Percentiles rank a stretch among this genome's conserved stretches.
Evolutionary conservation across 148 eudicot species (phyloP).

Genomic region (Amaranthus cruentus): DNA sequence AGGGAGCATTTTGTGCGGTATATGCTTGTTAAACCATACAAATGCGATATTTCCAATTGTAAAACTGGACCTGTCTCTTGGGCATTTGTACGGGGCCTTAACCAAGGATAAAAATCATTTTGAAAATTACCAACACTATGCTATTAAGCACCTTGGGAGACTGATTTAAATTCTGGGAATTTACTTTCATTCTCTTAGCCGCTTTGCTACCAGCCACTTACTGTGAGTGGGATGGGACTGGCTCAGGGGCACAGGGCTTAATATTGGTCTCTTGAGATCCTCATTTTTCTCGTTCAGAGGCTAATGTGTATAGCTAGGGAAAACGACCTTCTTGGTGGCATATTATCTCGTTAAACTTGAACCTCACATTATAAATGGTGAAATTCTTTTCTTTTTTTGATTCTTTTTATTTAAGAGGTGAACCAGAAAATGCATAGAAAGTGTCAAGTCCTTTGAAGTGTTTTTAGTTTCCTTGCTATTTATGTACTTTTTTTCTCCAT

Average conservation of each 20-base stretch:
- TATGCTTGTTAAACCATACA: too few species aligned
- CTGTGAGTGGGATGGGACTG: background rate
- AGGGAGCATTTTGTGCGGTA: too few species aligned
- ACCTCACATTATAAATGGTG: background rate
- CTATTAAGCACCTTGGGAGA: background rate
- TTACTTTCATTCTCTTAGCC: background rate
- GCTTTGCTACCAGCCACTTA: background rate
- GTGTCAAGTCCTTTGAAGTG: background rate
- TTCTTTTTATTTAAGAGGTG: background rate
- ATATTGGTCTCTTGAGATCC: background rate
- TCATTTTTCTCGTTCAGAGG: background rate
- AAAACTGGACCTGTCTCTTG: too few species aligned
- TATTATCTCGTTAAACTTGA: background rate
- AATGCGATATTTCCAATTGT: too few species aligned
- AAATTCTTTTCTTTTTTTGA: background rate
- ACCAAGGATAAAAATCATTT: too few species aligned
- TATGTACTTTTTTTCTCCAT: background rate
- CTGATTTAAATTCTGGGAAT: background rate
- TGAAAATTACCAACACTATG: too few species aligned
- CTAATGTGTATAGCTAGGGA: background rate
- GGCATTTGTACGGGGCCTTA: too few species aligned
- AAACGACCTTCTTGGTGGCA: background rate
- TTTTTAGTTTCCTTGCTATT: background rate
- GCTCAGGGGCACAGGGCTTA: background rate
- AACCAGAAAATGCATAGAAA: background rate